These are phyloP conservation scores for Artemisia argyi DNA, from an alignment of 129 eudicot genomes.

Conservation along the genomic window DNA sequence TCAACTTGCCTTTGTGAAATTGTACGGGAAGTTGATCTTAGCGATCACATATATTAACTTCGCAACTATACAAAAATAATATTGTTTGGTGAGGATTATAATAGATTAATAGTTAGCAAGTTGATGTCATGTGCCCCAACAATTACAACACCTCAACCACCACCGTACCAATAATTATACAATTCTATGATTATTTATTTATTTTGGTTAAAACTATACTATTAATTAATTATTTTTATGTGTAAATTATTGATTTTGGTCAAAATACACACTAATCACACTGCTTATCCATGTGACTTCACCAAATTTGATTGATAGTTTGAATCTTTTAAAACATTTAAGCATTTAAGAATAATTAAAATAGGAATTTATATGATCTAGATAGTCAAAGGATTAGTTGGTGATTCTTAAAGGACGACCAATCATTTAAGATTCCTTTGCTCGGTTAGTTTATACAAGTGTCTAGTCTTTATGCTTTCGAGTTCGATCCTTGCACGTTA, in stretches of 20 bases:
- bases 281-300: conserved; percentile 45
- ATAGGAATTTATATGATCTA: conserved; percentile 8
- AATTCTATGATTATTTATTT: background rate
- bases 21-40: conserved; percentile 16
- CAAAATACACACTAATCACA: conserved; percentile 22
- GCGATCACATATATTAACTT: conserved; percentile 5
- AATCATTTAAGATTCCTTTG: background rate
- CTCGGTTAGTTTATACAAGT: background rate
- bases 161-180: conserved; percentile 23
- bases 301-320: conserved; percentile 21
- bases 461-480: background rate
- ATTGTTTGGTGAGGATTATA: conserved; percentile 49
- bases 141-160: conserved; percentile 48
- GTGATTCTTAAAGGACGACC: background rate
- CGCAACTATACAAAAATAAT: background rate
- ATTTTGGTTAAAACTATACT: background rate
- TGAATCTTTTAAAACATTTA: background rate
- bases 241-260: conserved; percentile 9
- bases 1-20: conserved; percentile 8
- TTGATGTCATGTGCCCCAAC: conserved; percentile 59
- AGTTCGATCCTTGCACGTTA: no score
- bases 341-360: background rate
- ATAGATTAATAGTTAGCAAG: conserved; percentile 50
- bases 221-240: background rate
- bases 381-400: conserved; percentile 20